Percentiles rank a stretch among this genome's conserved stretches.
Conservation (phyloP, 768 basidiomycete genomes). For the Calocybe gangraenosa region DNA sequence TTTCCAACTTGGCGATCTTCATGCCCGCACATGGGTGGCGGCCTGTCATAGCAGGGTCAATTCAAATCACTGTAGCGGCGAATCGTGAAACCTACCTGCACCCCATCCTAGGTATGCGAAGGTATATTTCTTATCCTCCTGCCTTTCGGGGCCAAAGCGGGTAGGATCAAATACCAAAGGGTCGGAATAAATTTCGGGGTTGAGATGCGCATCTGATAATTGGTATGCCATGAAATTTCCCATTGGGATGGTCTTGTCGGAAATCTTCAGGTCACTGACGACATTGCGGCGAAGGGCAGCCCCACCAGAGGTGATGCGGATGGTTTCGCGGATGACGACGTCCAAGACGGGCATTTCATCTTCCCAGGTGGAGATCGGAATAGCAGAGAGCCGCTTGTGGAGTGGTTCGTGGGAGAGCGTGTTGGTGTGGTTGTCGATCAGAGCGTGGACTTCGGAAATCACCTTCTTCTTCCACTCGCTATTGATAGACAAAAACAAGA, state of each 20-base stretch:
- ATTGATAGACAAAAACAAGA: slow-evolving; percentile 22
- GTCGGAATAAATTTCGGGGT: slow-evolving; percentile 29
- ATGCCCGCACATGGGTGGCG: slow-evolving; percentile 37
- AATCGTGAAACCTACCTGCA: slow-evolving; percentile 23
- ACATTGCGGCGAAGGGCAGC: slow-evolving; percentile 31
- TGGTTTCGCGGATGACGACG: slow-evolving; percentile 32
- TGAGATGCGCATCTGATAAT: slow-evolving; percentile 27
- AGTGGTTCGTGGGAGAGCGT: slow-evolving; percentile 24
- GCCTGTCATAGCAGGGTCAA: slow-evolving; percentile 15
- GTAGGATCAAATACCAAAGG: slow-evolving; percentile 31
- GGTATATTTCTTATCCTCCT: slow-evolving; percentile 29
- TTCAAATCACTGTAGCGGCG: background rate
- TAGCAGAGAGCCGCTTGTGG: slow-evolving; percentile 27
- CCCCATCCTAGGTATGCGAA: slow-evolving; percentile 36
- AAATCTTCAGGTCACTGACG: slow-evolving; percentile 20
- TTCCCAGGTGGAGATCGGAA: slow-evolving; percentile 35
- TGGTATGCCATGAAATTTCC: slow-evolving; percentile 33
- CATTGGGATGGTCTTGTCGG: slow-evolving; percentile 17
- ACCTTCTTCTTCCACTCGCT: slow-evolving; percentile 30
- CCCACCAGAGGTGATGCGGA: slow-evolving; percentile 26
- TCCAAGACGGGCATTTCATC: slow-evolving; percentile 33
- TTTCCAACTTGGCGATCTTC: slow-evolving; percentile 33
- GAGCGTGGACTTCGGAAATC: slow-evolving; percentile 22
- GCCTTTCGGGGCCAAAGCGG: slow-evolving; percentile 23
- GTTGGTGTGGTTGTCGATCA: slow-evolving; percentile 24